Evolutionary conservation across 1,284 basidiomycete species (phyloP), one percentile per base, ranked within the genome.

Genomic region (Boletus sp.): DNA sequence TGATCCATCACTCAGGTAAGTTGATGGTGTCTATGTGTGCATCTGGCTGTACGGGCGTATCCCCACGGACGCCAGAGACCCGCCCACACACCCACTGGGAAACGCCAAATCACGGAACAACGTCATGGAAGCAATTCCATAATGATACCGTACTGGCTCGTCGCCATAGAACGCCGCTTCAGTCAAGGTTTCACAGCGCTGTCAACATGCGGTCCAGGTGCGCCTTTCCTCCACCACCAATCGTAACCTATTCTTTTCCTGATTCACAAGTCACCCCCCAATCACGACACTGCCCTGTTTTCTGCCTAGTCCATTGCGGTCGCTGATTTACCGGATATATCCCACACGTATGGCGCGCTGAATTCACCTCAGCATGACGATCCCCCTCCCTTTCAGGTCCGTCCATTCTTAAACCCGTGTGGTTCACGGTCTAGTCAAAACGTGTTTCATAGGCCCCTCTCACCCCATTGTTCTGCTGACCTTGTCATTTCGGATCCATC

Each of bases 251-350:
- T 59, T 49, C 51, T 47, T 52, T 43, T 65, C 48, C 50, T 33
- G 52, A 61, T 49, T 54, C 53, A 53, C 49, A 16, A 43, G 30
- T 45, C 49, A 57, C 34, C 32, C 32, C 52, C 36, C 46, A 41
- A 50, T 60, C 44, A 41, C 61, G 62, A 48, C 52, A 65, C 61
- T 57, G 57, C 46, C 55, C 44, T 22, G 29, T 57, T 30, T 47
- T 53, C n/a, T 45, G 48, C 29, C 37, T 36, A 20, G 30, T 12
- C 20, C 44, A n/a, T 45, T 32, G 39, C 38, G 22, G 33, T 51
- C 37, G 51, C 61, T 68, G 62, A 68, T 68, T 57, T 62, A 50
- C 62, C 61, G 14, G 62, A 65, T 65, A 65, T 64, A 62, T 62
- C 55, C 23, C 54, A 19, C 40, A 33, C 27, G 25, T 48, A 49